Percentiles rank a stretch among this genome's conserved stretches.
Evolutionary conservation across 1,139 yeast species (phyloP).

Genomic region (Candida pseudocylindracea): DNA sequence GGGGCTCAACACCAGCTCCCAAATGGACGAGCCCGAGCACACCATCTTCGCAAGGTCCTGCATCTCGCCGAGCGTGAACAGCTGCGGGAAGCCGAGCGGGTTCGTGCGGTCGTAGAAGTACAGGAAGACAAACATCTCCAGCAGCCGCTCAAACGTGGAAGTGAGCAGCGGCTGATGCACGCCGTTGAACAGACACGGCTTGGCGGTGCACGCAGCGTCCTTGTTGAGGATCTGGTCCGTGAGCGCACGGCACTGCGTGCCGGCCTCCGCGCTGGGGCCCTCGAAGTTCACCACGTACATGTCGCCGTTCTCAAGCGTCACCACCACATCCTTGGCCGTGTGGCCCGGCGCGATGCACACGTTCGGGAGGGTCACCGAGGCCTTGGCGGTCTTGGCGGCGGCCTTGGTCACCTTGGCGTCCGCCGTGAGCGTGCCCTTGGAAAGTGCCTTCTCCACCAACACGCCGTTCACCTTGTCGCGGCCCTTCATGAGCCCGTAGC

Average conservation of each 20-base stretch:
- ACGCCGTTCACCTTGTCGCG: constrained; percentile 56
- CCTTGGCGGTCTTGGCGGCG: constrained; percentile 16
- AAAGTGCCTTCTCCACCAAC: constrained; percentile 27
- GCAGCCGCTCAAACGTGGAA: constrained; percentile 41
- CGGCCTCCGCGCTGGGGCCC: constrained; percentile 31
- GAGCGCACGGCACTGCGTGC: constrained; percentile 64
- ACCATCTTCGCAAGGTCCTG: constrained; percentile 64
- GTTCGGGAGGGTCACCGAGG: constrained; percentile 24
- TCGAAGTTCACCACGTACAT: constrained; percentile 44
- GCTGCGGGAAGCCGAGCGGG: constrained; percentile 85
- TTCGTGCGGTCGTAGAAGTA: constrained; percentile 85
- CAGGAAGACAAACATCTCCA: constrained; percentile 76
- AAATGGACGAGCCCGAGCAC: constrained; percentile 58
- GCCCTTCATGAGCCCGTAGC: constrained; percentile 90
- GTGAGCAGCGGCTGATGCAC: constrained; percentile 85
- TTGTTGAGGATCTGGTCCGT: constrained; percentile 73
- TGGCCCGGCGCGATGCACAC: constrained; percentile 81
- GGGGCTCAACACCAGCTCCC: constrained; percentile 40
- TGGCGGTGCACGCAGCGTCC: constrained; percentile 46
- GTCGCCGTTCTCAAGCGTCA: constrained; percentile 23
- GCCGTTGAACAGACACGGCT: constrained; percentile 93
- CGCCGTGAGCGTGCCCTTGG: constrained; percentile 10
- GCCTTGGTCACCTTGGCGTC: constrained; percentile 9
- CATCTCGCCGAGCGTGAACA: constrained; percentile 72
- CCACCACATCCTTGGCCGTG: constrained; percentile 27